Evolutionary conservation across 164 flowering plant species (phyloP).

Genomic region (Brasenia schreberi): DNA sequence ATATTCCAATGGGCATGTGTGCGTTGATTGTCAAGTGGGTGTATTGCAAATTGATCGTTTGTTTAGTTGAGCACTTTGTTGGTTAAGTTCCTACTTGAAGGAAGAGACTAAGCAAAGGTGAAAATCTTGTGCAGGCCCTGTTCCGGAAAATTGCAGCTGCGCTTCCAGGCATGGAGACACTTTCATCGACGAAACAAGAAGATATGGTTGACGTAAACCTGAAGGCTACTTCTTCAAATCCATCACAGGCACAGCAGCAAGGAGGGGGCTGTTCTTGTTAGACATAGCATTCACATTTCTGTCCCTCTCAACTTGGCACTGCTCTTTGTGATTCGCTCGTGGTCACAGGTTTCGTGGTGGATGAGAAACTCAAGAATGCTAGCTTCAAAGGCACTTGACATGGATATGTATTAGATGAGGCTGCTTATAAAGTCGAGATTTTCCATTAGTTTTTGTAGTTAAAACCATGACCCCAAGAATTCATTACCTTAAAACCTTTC

Average conservation of each 20-base stretch:
- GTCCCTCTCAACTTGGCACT: background rate
- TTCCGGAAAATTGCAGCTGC: slow-evolving; percentile 86
- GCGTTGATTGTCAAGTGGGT: no score
- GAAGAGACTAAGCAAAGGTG: background rate
- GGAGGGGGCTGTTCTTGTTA: slow-evolving; percentile 73
- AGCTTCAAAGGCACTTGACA: background rate
- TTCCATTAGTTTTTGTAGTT: background rate
- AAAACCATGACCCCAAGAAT: background rate
- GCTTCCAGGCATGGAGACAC: slow-evolving; percentile 74
- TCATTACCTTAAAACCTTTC: background rate
- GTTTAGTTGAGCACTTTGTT: no score
- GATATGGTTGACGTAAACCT: slow-evolving; percentile 83
- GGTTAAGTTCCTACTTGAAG: no score
- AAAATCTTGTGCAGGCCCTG: slow-evolving; percentile 40
- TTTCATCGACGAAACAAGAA: slow-evolving; percentile 65
- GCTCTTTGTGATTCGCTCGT: background rate
- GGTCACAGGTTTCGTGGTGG: background rate
- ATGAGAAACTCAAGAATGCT: background rate
- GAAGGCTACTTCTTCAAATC: slow-evolving; percentile 29
- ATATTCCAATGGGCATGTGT: no score
- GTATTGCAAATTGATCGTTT: no score
- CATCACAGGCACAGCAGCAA: slow-evolving; percentile 49
- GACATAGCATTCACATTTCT: background rate
- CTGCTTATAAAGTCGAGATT: background rate
- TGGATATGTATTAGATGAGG: background rate